phyloP scores from a whole-genome alignment of 2,329 filamentous ascomycete genomes.

The Dothideomycetes sp. region DNA sequence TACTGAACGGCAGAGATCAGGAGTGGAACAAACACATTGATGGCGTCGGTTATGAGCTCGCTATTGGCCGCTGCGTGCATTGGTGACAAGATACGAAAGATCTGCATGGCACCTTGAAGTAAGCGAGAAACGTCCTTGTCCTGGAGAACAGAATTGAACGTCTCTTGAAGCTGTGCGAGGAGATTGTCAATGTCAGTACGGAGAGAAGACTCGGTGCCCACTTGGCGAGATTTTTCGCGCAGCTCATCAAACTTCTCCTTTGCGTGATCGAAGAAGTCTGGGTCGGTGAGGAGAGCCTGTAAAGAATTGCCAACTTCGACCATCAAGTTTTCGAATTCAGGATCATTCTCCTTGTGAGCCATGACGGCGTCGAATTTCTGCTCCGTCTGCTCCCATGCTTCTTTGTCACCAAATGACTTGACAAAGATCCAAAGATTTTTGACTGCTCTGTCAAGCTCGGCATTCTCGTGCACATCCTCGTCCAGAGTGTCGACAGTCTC shows the following conservation, averaged over 20 bases:
- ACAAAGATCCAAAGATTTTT: slow-evolving; percentile 73
- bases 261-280: slow-evolving; percentile 70
- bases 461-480: slow-evolving; percentile 62
- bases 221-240: slow-evolving; percentile 42
- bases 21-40: slow-evolving; percentile 72
- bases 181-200: slow-evolving; percentile 63
- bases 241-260: slow-evolving; percentile 54
- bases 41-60: slow-evolving; percentile 62
- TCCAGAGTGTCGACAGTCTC: slow-evolving; percentile 56
- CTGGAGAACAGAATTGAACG: slow-evolving; percentile 55
- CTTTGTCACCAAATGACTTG: slow-evolving; percentile 63
- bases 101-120: slow-evolving; percentile 52
- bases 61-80: slow-evolving; percentile 52
- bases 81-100: slow-evolving; percentile 61
- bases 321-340: slow-evolving; percentile 71
- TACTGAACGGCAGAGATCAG: slow-evolving; percentile 71
- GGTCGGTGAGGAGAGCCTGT: slow-evolving; percentile 74
- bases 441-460: slow-evolving; percentile 62
- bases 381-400: slow-evolving; percentile 68
- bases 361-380: slow-evolving; percentile 58
- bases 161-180: slow-evolving; percentile 55
- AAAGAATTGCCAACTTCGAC: slow-evolving; percentile 61
- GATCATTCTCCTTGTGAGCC: slow-evolving; percentile 63
- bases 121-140: slow-evolving; percentile 66
- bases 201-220: slow-evolving; percentile 56